Conservation (phyloP, 2,329 filamentous ascomycete species). For the Penicillium sp. region DNA sequence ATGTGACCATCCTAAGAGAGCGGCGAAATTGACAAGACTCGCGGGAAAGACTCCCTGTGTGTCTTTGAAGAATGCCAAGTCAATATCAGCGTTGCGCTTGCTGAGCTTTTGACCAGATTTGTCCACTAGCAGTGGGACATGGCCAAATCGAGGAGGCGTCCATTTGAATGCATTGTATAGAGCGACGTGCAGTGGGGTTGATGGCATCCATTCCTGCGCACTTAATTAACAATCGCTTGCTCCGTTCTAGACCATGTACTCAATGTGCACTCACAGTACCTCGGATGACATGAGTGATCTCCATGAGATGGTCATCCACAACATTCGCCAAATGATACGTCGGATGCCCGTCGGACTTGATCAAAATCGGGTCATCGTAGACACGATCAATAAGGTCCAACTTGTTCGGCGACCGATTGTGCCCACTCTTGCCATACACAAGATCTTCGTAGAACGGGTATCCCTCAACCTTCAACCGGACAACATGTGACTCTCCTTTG, state of each 20-base stretch:
- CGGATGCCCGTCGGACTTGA: conserved; percentile 90
- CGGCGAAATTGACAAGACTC: conserved; percentile 78
- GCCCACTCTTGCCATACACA: conserved; percentile 70
- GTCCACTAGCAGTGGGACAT: conserved; percentile 76
- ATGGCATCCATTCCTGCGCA: conserved; percentile 88
- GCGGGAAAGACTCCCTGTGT: conserved; percentile 66
- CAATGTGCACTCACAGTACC: conserved; percentile 65
- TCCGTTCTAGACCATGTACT: not conserved
- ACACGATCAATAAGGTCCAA: conserved; percentile 52
- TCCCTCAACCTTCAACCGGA: conserved; percentile 73
- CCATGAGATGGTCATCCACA: conserved; percentile 93
- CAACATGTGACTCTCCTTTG: conserved; percentile 72
- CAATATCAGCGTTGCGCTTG: conserved; percentile 76
- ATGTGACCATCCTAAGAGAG: conserved; percentile 83
- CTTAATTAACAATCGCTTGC: not conserved
- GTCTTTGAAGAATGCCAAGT: conserved; percentile 62
- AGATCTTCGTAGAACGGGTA: conserved; percentile 74
- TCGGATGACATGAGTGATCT: conserved; percentile 92
- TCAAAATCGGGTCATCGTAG: conserved; percentile 82
- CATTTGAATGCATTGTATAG: conserved; percentile 81
- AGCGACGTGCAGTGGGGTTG: conserved; percentile 77
- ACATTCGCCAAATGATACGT: conserved; percentile 99
- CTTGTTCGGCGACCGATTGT: conserved; percentile 58
- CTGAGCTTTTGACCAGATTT: conserved; percentile 76
- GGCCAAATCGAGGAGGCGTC: conserved; percentile 75